Conservation (phyloP, 2,329 filamentous ascomycete genomes). For the Sporothrix euskadiensis region DNA sequence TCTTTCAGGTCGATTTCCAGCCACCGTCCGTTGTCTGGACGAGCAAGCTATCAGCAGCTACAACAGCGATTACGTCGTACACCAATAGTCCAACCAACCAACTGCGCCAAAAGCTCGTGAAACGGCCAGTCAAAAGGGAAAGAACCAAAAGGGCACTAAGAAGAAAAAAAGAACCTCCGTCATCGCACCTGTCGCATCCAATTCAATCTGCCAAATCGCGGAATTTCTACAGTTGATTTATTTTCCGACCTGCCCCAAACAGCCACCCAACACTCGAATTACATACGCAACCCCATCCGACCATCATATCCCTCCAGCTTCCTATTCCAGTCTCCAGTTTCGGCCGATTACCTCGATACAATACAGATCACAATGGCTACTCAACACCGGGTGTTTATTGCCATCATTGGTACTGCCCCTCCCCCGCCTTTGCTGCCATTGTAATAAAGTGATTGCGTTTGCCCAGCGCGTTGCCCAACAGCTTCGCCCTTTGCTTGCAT, state of each 20-base stretch:
- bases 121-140: background rate
- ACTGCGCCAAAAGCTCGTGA: background rate
- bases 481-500: background rate
- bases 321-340: background rate
- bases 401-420: conserved; percentile 50
- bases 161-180: conserved; percentile 6
- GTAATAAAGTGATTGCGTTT: background rate
- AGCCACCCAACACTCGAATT: background rate
- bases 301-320: background rate
- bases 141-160: background rate
- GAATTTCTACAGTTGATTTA: background rate
- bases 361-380: conserved; percentile 42
- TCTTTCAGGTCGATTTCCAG: background rate
- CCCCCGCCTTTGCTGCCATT: conserved; percentile 10
- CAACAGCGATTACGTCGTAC: background rate
- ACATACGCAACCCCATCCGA: background rate
- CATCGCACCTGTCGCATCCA: conserved; percentile 19
- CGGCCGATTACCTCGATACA: background rate
- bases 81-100: background rate
- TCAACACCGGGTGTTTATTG: conserved; percentile 53
- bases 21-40: background rate
- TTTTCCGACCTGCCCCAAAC: background rate
- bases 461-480: background rate
- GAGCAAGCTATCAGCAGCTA: background rate
- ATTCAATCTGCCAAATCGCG: conserved; percentile 1